phyloP scores from a whole-genome alignment of 192 early-diverging fungal genomes.

The Oehlia diaphana region DNA sequence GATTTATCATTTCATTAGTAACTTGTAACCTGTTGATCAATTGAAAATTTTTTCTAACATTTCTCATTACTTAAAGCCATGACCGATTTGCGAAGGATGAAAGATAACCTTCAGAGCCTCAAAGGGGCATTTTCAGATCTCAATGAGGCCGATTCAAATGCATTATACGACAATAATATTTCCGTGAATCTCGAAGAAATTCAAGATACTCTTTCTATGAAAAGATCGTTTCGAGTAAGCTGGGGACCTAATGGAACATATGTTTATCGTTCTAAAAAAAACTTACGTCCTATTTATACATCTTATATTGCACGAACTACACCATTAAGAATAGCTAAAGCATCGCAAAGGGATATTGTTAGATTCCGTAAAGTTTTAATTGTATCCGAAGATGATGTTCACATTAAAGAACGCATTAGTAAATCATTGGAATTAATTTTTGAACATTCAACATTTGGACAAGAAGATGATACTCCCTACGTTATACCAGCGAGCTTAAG shows the following conservation, averaged over 20 bases:
- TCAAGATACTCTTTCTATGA: conserved; percentile 76
- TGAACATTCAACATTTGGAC: conserved; percentile 12
- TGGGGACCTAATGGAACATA: conserved; percentile 81
- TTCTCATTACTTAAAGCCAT: neutral
- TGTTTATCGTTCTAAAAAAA: conserved; percentile 37
- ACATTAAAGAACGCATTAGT: conserved; percentile 6
- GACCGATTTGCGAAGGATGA: neutral
- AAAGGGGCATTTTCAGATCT: neutral
- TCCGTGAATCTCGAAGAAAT: conserved; percentile 16
- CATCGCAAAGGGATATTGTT: neutral
- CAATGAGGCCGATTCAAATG: conserved; percentile 24
- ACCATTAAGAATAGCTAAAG: neutral
- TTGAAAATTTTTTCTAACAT: too few relatives aligned
- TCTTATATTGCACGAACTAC: neutral
- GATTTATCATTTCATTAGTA: too few relatives aligned
- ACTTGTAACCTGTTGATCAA: too few relatives aligned
- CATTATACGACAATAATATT: conserved; percentile 31
- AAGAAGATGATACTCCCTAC: neutral
- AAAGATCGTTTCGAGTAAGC: conserved; percentile 79
- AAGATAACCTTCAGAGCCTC: neutral
- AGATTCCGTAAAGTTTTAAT: conserved; percentile 2
- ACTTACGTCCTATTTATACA: neutral
- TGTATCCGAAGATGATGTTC: neutral
- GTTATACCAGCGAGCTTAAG: neutral
- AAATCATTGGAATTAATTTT: conserved; percentile 17